A percentile compares a stretch with the other conserved stretches of the same genome.
phyloP scores from a whole-genome alignment of 495 filamentous ascomycete genomes.

The Ascobolus immersus region DNA sequence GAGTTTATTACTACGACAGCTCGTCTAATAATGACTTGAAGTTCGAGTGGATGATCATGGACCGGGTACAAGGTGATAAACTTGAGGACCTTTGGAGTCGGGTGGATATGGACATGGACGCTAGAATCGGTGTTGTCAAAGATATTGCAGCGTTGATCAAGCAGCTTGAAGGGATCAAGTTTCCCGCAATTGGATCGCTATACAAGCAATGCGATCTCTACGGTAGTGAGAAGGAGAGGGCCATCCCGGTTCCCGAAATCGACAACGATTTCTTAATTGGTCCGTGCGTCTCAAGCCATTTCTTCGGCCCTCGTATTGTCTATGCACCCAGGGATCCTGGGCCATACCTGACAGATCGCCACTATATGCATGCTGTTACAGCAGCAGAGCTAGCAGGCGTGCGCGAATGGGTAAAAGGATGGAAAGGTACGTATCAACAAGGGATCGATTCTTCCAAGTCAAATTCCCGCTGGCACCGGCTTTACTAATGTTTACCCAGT shows the following conservation, averaged over 20 bases:
- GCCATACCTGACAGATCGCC: conserved; percentile 12
- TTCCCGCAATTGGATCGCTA: conserved; percentile 18
- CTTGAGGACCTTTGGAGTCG: conserved; percentile 21
- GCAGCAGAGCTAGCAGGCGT: conserved; percentile 4
- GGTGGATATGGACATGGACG: conserved; percentile 15
- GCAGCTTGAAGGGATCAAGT: conserved; percentile 13
- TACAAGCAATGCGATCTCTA: conserved; percentile 8
- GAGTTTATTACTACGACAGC: conserved; percentile 23
- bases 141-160: conserved; percentile 18
- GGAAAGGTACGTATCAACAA: too few relatives aligned
- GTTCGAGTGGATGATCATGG: conserved; percentile 36
- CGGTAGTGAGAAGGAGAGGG: neutral
- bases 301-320: conserved; percentile 17
- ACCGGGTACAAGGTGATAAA: conserved; percentile 20
- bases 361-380: conserved; percentile 14
- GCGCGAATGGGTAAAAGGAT: too few relatives aligned
- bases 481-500: too few relatives aligned
- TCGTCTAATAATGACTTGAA: conserved; percentile 23
- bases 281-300: conserved; percentile 15
- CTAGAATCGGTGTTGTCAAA: conserved; percentile 19
- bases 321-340: conserved; percentile 8
- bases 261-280: conserved; percentile 7
- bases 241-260: conserved; percentile 1
- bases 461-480: too few relatives aligned
- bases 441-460: too few relatives aligned